Base-by-base conservation (phyloP, 805 yeast genomes). In the Kazachstania bromeliacearum region DNA sequence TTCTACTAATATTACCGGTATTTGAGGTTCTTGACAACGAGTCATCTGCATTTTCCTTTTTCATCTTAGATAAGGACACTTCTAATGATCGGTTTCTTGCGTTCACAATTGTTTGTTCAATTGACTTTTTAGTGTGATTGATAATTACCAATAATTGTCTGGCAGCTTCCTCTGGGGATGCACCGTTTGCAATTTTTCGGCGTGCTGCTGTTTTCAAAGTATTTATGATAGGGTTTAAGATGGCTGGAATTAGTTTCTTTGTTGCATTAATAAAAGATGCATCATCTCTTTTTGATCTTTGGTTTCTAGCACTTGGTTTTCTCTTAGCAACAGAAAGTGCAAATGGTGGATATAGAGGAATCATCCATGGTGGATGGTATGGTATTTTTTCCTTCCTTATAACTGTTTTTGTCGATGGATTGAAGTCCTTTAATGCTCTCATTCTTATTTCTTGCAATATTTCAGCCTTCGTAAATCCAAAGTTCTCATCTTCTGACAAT, bases 331-430 rank as follows among this genome's bases (percentile, higher is more conserved):
- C 42, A 6, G 63, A 60, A 28, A 58, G 36, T 1, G 53, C 46
- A 29, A 42, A 34, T n/a, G 63, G 63, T 7, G 60, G 60, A 40
- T 46, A 42, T 4, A 21, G 19, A 3, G 63, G 63, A 12, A 58
- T 16, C 6, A 19, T 27, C 63, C 63, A 58, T 12, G 63, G 63
- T 8, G 63, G 60, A 41, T 58, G 63, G 20, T 57, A 51, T 20
- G 40, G 38, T 20, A 45, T 35, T 29, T 52, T 55, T 34, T 58
- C 63, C 28, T 51, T 51, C 24, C 45, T 49, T 9, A 55, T 45
- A 4, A 53, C 48, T 1, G 62, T 55, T 35, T 50, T 53, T 2
- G 38, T 35, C 12, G 35, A 24, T n/a, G 45, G 45, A 31, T 47
- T 47, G 36, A 40, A 33, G 30, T n/a, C 7, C 28, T 38, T n/a